Conservation (phyloP, 2,329 filamentous ascomycete genomes). For the Cladosporium halotolerans region DNA sequence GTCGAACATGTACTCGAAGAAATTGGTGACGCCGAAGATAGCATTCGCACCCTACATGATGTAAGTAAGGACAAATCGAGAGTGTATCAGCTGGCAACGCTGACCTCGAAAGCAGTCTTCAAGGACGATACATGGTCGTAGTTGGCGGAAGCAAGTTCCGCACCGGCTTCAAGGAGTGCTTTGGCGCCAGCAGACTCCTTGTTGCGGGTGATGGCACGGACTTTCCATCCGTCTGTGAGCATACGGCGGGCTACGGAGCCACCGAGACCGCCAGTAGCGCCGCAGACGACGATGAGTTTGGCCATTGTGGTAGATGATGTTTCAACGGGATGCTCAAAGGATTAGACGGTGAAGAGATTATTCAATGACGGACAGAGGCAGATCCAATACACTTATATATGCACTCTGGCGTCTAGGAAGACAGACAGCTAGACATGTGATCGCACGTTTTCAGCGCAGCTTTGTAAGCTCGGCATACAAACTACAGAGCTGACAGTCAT, state of each 20-base stretch:
- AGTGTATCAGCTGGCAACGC: too few species aligned
- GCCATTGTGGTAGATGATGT: slow-evolving; percentile 9
- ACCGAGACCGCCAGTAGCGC: slow-evolving; percentile 17
- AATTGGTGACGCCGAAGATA: slow-evolving; percentile 18
- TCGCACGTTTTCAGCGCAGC: too few species aligned
- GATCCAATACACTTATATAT: too few species aligned
- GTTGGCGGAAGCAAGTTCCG: slow-evolving; percentile 17
- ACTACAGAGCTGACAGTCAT: too few species aligned
- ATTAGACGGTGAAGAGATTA: background rate
- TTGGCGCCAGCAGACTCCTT: slow-evolving; percentile 18
- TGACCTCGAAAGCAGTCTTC: slow-evolving; percentile 13
- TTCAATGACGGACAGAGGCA: too few species aligned
- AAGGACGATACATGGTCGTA: slow-evolving; percentile 16
- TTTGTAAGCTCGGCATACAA: too few species aligned
- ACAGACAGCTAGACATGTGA: too few species aligned
- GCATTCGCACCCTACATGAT: slow-evolving; percentile 12
- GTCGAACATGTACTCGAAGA: slow-evolving; percentile 15
- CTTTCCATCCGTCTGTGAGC: slow-evolving; percentile 20
- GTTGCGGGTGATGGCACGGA: slow-evolving; percentile 25
- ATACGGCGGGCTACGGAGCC: slow-evolving; percentile 18
- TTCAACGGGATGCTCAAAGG: too few species aligned
- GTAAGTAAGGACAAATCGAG: too few species aligned
- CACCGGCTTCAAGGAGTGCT: slow-evolving; percentile 15
- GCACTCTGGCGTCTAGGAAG: too few species aligned
- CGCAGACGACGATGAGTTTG: slow-evolving; percentile 13